Base-by-base conservation (phyloP, 2,329 filamentous ascomycete species). In the Pseudocercospora cruenta region DNA sequence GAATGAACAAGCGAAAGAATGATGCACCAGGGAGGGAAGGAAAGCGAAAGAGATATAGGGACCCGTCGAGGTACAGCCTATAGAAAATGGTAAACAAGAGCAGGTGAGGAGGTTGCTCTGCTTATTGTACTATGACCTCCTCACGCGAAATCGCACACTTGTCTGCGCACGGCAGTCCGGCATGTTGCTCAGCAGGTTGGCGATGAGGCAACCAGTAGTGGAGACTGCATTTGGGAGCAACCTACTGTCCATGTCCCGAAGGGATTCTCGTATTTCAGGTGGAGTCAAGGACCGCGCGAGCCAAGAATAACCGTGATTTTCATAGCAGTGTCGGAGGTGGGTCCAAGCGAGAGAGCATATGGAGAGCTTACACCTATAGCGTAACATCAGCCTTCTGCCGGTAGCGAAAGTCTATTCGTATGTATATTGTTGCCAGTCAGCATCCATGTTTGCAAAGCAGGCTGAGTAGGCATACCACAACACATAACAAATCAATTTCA, bases 71-170 rank as follows among this genome's bases (percentile, higher is more conserved):
- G 51, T 55, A 55, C 47, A 39, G 28, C 60, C n/a, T 22, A 22
- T 31, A 33, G 31, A 57, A 22, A 24, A 62, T 55, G 36, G 39
- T 19, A 12, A 62, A 55, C 26, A 26, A 53, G 39, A 36, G 47
- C 49, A 62, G 47, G 51, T 12, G 26, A 55, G 51, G 51, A 39
- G 51, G 60, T 55, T 31, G 33, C 22, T 55, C 60, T 62, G 51
- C 60, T 26, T 49, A 62, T 53, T 62, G 60, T 62, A 62, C 60
- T 45, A 57, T 51, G 60, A 62, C 31, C 39, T 57, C 49, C 31
- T 45, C 36, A 36, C 22, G 36, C 51, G 53, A 57, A 26, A 24
- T 51, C 16, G 33, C 33, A 43, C 60, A 21, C 51, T 62, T 28
- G 31, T 39, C 51, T 45, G 21, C 22, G 49, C 51, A 55, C 60